Conservation (phyloP, 352 stramenopile genomes). For the Thalassiosira mediterranea region DNA sequence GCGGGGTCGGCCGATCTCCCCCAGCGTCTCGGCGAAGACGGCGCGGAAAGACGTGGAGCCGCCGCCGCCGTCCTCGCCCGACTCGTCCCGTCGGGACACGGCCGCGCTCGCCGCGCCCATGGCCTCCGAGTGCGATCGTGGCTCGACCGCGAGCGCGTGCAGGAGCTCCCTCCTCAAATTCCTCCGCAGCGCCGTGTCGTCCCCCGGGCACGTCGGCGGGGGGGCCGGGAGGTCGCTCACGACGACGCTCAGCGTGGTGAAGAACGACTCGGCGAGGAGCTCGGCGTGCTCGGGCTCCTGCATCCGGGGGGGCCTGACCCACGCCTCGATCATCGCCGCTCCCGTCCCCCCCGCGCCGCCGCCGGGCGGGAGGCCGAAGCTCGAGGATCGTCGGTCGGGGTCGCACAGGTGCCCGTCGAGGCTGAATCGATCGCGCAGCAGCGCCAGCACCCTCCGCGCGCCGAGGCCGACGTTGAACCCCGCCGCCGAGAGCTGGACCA, state of each 20-base stretch:
- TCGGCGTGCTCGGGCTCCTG: constrained; percentile 81
- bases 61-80: constrained; percentile 61
- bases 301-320: constrained; percentile 78
- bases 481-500: constrained; percentile 81
- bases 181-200: constrained; percentile 66
- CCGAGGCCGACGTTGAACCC: constrained; percentile 82
- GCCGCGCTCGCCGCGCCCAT: constrained; percentile 72
- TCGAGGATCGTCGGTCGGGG: constrained; percentile 64
- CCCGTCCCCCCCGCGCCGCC: too few species aligned
- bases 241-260: constrained; percentile 80
- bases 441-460: constrained; percentile 70
- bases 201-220: constrained; percentile 59
- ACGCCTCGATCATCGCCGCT: too few species aligned
- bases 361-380: constrained; percentile 39
- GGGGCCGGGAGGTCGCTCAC: constrained; percentile 82
- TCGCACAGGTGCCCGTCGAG: constrained; percentile 84
- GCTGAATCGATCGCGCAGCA: constrained; percentile 79
- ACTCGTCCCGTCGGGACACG: constrained; percentile 74
- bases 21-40: constrained; percentile 76
- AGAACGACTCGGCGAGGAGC: constrained; percentile 81
- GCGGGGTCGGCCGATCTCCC: constrained; percentile 74
- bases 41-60: constrained; percentile 64
- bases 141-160: constrained; percentile 80
- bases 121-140: constrained; percentile 76
- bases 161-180: constrained; percentile 79